Base-by-base conservation (phyloP, 1,284 basidiomycete species). In the Takashimella tepidaria region DNA sequence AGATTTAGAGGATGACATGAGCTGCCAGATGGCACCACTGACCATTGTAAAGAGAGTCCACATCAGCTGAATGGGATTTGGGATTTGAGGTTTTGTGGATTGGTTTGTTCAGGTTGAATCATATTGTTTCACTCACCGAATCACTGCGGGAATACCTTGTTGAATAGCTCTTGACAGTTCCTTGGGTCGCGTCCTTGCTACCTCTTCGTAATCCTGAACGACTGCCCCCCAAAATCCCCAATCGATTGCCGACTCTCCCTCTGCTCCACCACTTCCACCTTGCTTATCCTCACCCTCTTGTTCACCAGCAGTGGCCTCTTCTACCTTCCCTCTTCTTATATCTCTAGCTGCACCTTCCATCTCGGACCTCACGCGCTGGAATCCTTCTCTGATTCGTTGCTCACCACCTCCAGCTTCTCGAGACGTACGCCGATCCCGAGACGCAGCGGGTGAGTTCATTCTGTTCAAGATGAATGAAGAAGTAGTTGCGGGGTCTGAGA, bases 11-110 rank as follows among this genome's bases (percentile, higher is more conserved):
- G 88, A 90, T 48, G 88, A 91, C 92, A 98, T 97, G 72, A 98
- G 81, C 73, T 98, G 95, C 95, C 95, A 98, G 77, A 96, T 87
- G 85, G 97, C 93, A 21, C 93, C 93, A 45, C 93, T 83, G 16
- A 37, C 8, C 10, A 37, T 8, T 37, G n/a, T n/a, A n/a, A n/a
- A n/a, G n/a, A n/a, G n/a, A n/a, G n/a, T n/a, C n/a, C n/a, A n/a
- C n/a, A n/a, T n/a, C n/a, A n/a, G n/a, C n/a, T n/a, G n/a, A n/a
- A n/a, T n/a, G n/a, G n/a, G n/a, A n/a, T n/a, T n/a, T n/a, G n/a
- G n/a, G n/a, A n/a, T n/a, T n/a, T n/a, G n/a, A n/a, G n/a, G n/a
- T n/a, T n/a, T n/a, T n/a, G n/a, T n/a, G n/a, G n/a, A n/a, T n/a
- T 74, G 0, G 86, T 10, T 11, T 46, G 19, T 19, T 49, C 37